Percentiles rank a stretch among this genome's conserved stretches.
Evolutionary conservation across 768 basidiomycete species (phyloP).

Genomic region (Baorangia bicolor): DNA sequence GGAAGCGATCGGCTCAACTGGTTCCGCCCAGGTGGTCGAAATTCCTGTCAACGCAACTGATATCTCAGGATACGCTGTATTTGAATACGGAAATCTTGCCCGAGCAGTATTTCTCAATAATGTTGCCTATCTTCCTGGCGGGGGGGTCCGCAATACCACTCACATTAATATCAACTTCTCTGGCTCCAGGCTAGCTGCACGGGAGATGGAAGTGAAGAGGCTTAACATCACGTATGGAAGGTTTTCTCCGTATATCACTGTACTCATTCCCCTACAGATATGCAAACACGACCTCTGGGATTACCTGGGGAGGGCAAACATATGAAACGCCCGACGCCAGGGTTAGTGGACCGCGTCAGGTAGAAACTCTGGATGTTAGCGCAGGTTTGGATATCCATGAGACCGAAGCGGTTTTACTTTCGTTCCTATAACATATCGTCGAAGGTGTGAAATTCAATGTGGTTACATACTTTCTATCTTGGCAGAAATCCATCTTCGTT

Average conservation of each 20-base stretch:
- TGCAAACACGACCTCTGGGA: constrained; percentile 47
- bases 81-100: constrained; percentile 42
- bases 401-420: constrained; percentile 45
- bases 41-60: constrained; percentile 45
- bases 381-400: constrained; percentile 46
- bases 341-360: constrained; percentile 36
- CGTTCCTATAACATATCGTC: constrained; percentile 5
- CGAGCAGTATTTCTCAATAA: constrained; percentile 62
- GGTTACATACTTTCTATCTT: neutral
- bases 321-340: constrained; percentile 51
- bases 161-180: constrained; percentile 45
- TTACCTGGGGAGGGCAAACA: constrained; percentile 59
- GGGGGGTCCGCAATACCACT: constrained; percentile 36
- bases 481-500: neutral
- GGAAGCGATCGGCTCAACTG: constrained; percentile 53
- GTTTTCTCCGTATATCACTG: neutral
- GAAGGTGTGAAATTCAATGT: neutral
- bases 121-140: constrained; percentile 44
- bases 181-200: constrained; percentile 25
- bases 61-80: constrained; percentile 63
- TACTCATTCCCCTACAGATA: constrained; percentile 32
- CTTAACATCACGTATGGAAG: constrained; percentile 43
- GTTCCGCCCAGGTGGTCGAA: constrained; percentile 44
- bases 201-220: constrained; percentile 45
- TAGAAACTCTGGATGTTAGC: constrained; percentile 31